Evolutionary conservation across 2,329 filamentous ascomycete genomes (phyloP).

Genomic region (Thelonectria blattea): DNA sequence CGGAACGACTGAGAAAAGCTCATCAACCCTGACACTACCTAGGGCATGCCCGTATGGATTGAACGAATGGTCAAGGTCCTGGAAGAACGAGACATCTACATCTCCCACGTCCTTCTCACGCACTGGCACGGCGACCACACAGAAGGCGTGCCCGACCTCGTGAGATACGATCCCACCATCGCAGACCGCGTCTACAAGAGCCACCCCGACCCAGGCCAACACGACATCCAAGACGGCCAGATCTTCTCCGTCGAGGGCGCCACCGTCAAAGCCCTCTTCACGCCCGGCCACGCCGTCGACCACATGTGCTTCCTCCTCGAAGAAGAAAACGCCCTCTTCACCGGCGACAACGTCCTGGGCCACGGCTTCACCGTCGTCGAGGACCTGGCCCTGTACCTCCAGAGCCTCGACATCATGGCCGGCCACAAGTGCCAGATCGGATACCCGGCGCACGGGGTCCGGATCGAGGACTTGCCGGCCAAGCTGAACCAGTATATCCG

Average conservation of each 20-base stretch:
- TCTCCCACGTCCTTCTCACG: neutral
- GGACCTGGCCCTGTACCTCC: neutral
- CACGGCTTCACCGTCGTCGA: neutral
- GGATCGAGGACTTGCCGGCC: neutral
- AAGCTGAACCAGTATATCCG: neutral
- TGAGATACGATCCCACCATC: neutral
- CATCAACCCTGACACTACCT: no score
- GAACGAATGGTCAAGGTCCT: neutral
- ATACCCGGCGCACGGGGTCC: neutral
- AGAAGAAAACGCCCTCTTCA: neutral
- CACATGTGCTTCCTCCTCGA: neutral
- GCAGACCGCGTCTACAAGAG: neutral
- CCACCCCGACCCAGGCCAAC: neutral
- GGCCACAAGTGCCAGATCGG: neutral
- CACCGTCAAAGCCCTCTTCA: neutral
- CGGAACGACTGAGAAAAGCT: no score
- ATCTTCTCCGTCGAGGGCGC: neutral
- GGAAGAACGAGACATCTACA: neutral
- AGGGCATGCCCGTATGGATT: neutral
- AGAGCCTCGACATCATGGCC: neutral
- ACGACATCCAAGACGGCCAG: neutral
- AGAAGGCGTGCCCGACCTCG: neutral
- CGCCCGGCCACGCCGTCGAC: neutral
- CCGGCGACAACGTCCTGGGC: neutral
- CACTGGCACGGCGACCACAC: neutral